A percentile compares a stretch with the other conserved stretches of the same genome.
phyloP scores from a whole-genome alignment of 2,329 filamentous ascomycete species.

The Neofusicoccum ribis region DNA sequence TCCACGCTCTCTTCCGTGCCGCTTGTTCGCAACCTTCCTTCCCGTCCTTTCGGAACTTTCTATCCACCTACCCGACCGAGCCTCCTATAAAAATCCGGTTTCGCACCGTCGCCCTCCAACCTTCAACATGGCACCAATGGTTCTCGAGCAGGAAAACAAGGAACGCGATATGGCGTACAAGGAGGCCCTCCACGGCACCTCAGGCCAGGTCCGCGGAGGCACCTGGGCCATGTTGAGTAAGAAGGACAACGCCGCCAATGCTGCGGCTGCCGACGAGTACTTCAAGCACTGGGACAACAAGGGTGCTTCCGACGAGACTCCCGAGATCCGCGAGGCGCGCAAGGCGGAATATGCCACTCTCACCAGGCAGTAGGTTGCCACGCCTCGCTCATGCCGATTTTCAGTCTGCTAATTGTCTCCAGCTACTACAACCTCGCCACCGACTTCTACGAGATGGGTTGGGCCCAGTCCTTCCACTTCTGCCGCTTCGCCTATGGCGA shows the following conservation, averaged over 20 bases:
- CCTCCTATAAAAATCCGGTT: conserved; percentile 1
- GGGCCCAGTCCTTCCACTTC: conserved; percentile 97
- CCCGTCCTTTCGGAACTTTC: conserved; percentile 3
- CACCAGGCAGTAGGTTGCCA: conserved; percentile 76
- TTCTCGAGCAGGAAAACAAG: conserved; percentile 80
- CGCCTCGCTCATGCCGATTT: conserved; percentile 20
- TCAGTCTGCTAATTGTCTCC: conserved; percentile 31
- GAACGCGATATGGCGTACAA: conserved; percentile 86
- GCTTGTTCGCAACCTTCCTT: background rate
- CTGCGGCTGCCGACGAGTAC: conserved; percentile 84
- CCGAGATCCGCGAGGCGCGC: conserved; percentile 76
- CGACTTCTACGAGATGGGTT: conserved; percentile 94
- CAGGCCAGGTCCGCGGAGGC: conserved; percentile 68
- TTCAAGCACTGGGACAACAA: conserved; percentile 98
- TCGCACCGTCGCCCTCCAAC: background rate
- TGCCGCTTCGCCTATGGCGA: conserved; percentile 88
- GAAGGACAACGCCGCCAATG: conserved; percentile 78
- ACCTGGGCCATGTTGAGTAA: conserved; percentile 74
- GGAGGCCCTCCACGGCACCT: conserved; percentile 79
- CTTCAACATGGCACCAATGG: conserved; percentile 52
- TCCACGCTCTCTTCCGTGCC: conserved; percentile 16
- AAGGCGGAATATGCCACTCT: conserved; percentile 88
- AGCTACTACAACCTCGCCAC: conserved; percentile 98
- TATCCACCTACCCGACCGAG: background rate
- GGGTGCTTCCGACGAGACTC: conserved; percentile 74